A percentile compares a stretch with the other conserved stretches of the same genome.
phyloP scores from a whole-genome alignment of 306 rosid species.

The Acacia crassicarpa region DNA sequence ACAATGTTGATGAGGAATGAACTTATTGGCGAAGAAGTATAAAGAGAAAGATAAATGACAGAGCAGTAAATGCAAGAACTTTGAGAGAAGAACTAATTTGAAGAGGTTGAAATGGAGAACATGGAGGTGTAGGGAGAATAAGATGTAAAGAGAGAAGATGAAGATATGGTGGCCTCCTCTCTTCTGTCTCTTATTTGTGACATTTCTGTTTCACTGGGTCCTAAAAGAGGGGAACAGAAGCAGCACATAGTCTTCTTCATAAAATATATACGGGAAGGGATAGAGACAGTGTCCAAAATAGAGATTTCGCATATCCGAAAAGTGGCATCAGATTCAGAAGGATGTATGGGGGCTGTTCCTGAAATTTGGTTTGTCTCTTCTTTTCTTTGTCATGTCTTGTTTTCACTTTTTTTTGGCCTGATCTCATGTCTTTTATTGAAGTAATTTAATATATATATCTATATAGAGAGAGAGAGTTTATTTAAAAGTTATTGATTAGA shows the following conservation, averaged over 20 bases:
- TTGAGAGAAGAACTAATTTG: conserved; percentile 1
- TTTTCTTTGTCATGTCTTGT: background rate
- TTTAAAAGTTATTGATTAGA: background rate
- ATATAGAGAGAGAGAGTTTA: no score
- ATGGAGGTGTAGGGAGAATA: conserved; percentile 46
- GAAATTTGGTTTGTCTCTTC: background rate
- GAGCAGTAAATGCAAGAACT: conserved; percentile 49
- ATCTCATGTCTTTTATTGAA: no score
- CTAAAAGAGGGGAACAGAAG: conserved; percentile 38
- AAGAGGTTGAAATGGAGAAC: conserved; percentile 45
- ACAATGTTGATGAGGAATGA: background rate
- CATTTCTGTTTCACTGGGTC: conserved; percentile 41
- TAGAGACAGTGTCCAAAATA: background rate
- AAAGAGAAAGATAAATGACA: conserved; percentile 19
- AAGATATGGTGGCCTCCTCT: conserved; percentile 38
- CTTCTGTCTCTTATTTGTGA: conserved; percentile 32
- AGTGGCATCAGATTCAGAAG: background rate
- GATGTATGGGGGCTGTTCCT: background rate
- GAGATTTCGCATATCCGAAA: conserved; percentile 1
- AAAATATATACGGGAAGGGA: conserved; percentile 27
- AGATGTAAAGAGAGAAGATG: conserved; percentile 34
- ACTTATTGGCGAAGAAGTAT: conserved; percentile 17
- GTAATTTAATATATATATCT: no score
- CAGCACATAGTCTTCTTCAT: conserved; percentile 10
- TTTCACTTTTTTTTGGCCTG: no score